Conservation (phyloP, 148 eudicot genomes). For the Simmondsia chinensis region DNA sequence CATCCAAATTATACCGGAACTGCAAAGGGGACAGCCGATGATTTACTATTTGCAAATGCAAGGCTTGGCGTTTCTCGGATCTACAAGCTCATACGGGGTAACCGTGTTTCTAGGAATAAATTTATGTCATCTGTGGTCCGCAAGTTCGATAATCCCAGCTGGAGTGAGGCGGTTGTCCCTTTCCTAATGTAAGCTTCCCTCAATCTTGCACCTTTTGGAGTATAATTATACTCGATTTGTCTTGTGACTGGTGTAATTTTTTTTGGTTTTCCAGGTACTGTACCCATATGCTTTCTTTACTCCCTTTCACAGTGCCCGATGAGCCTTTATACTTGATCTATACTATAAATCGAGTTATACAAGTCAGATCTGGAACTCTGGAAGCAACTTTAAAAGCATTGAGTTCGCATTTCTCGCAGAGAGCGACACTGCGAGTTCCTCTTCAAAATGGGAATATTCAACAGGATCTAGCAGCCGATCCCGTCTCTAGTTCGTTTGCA, state of each 20-base stretch:
- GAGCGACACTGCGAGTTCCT: conserved; percentile 19
- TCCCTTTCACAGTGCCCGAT: conserved; percentile 82
- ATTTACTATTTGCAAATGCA: conserved; percentile 44
- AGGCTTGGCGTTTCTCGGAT: conserved; percentile 89
- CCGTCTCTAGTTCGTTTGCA: conserved; percentile 17
- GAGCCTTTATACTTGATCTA: conserved; percentile 90
- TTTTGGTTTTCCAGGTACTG: conserved; percentile 62
- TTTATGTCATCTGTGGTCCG: conserved; percentile 92
- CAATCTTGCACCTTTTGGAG: neutral
- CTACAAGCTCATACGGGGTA: conserved; percentile 91
- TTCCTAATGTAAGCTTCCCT: conserved; percentile 61
- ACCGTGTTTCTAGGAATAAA: conserved; percentile 80
- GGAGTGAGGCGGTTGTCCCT: conserved; percentile 49
- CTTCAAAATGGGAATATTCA: conserved; percentile 37
- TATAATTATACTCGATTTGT: conserved; percentile 4
- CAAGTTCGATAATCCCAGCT: conserved; percentile 73
- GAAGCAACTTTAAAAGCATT: conserved; percentile 78
- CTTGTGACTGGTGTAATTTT: conserved; percentile 6
- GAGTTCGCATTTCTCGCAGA: conserved; percentile 43
- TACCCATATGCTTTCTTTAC: conserved; percentile 81
- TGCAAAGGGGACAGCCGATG: conserved; percentile 51
- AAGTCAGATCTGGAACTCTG: conserved; percentile 86
- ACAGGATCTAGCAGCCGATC: conserved; percentile 15
- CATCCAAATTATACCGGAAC: conserved; percentile 35
- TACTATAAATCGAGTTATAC: conserved; percentile 80